These are phyloP conservation scores for Rhizopus arrhizus DNA, from an alignment of 371 early-diverging fungal species.

Conservation along the genomic window DNA sequence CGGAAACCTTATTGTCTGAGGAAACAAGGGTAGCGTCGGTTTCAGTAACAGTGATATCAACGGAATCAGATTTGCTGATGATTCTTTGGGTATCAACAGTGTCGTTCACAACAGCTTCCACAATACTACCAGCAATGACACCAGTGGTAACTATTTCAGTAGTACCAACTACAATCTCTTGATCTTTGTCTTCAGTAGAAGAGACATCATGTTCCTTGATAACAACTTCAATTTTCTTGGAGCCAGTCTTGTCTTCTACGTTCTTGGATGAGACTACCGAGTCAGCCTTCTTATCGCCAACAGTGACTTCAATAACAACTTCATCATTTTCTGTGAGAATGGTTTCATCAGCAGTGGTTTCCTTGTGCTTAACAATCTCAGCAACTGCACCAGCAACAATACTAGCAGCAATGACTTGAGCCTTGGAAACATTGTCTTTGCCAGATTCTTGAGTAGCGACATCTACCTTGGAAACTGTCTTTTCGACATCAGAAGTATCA, in stretches of 20 bases:
- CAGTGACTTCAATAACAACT: not conserved
- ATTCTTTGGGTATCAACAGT: too few species aligned
- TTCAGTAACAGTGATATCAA: not conserved
- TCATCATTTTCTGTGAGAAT: not conserved
- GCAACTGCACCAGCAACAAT: not conserved
- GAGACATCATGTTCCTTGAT: not conserved
- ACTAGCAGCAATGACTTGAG: not conserved
- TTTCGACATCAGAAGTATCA: not conserved
- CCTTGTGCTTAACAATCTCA: too few species aligned
- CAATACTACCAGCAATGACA: too few species aligned
- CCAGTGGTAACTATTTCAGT: too few species aligned
- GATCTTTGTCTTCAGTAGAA: not conserved
- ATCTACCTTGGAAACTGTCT: not conserved
- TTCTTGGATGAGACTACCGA: not conserved
- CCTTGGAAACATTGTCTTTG: not conserved
- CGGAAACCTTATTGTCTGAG: not conserved
- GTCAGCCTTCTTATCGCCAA: not conserved
- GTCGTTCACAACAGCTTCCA: too few species aligned
- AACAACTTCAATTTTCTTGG: not conserved
- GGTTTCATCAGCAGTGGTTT: not conserved
- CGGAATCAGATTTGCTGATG: too few species aligned
- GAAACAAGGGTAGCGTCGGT: not conserved
- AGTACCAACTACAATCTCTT: not conserved
- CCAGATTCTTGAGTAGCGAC: not conserved
- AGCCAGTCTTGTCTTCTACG: not conserved